These are phyloP conservation scores for Imleria badia DNA, from an alignment of 768 basidiomycete genomes.

Conservation along the genomic window DNA sequence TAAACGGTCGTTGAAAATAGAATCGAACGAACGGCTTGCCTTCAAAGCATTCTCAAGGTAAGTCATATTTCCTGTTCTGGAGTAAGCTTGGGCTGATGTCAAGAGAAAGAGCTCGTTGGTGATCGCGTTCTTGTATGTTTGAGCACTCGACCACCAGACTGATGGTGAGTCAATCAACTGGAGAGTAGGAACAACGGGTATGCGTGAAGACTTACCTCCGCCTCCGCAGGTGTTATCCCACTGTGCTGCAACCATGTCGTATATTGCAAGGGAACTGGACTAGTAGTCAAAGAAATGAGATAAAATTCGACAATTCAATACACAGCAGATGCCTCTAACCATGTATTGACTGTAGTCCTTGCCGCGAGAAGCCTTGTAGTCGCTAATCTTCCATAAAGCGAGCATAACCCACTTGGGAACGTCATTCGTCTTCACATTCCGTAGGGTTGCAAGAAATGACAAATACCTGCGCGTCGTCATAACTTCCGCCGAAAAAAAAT, in stretches of 20 bases:
- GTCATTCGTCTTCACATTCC: background rate
- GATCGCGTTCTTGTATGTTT: slow-evolving; percentile 61
- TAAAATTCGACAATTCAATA: slow-evolving; percentile 31
- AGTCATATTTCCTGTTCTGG: slow-evolving; percentile 30
- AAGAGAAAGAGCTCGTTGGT: slow-evolving; percentile 59
- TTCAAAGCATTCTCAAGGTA: slow-evolving; percentile 51
- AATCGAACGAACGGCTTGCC: slow-evolving; percentile 24
- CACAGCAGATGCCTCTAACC: slow-evolving; percentile 15
- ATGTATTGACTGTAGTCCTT: slow-evolving; percentile 20
- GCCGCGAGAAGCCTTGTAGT: slow-evolving; percentile 47
- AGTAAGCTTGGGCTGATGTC: too few relatives aligned
- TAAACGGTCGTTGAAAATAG: background rate
- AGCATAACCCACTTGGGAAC: slow-evolving; percentile 50
- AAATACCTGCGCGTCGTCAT: slow-evolving; percentile 53
- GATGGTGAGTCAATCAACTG: background rate
- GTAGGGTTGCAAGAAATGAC: background rate
- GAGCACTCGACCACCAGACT: slow-evolving; percentile 62
- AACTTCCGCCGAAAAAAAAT: slow-evolving; percentile 44
- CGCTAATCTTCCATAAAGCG: slow-evolving; percentile 57
- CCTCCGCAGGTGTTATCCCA: slow-evolving; percentile 54
- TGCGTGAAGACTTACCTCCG: slow-evolving; percentile 38
- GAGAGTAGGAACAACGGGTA: background rate
- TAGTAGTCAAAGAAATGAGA: slow-evolving; percentile 24
- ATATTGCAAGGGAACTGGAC: slow-evolving; percentile 48
- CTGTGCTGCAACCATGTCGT: slow-evolving; percentile 49